Conservation (phyloP, 2,329 filamentous ascomycete genomes). For the Pseudocercospora fuligena region DNA sequence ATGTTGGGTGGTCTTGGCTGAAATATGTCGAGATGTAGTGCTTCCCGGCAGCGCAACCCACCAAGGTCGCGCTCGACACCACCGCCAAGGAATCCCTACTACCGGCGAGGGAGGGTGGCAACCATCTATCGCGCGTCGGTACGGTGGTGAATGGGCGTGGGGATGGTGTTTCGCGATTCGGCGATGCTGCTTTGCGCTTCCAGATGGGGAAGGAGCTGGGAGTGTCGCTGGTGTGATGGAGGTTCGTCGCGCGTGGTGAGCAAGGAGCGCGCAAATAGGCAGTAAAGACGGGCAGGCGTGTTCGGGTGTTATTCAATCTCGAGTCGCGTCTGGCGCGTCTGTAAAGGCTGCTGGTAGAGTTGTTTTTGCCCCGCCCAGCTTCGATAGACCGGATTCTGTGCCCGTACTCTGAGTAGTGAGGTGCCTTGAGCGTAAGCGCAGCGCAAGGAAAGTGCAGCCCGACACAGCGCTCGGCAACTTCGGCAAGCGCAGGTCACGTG, state of each 20-base stretch:
- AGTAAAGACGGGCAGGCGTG: slow-evolving; percentile 5
- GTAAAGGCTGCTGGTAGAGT: neutral
- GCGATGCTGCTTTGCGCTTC: slow-evolving; percentile 19
- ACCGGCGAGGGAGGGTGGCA: slow-evolving; percentile 11
- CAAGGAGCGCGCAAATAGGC: neutral
- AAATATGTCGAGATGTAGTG: slow-evolving; percentile 19
- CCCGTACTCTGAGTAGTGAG: neutral
- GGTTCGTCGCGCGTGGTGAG: neutral
- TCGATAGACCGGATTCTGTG: neutral
- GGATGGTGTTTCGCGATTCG: slow-evolving; percentile 3
- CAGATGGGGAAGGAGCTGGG: slow-evolving; percentile 13
- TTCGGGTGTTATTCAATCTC: neutral
- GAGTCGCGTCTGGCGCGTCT: neutral
- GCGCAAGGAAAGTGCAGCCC: neutral
- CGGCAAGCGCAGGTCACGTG: neutral
- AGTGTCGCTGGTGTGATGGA: slow-evolving; percentile 8
- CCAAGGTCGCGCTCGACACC: slow-evolving; percentile 28
- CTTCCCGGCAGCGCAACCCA: slow-evolving; percentile 21
- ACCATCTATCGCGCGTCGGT: slow-evolving; percentile 17
- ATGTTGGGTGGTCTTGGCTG: slow-evolving; percentile 27
- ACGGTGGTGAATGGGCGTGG: neutral
- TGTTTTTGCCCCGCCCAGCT: neutral
- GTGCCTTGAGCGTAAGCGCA: neutral
- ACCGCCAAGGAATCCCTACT: slow-evolving; percentile 16
- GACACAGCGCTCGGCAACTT: neutral